Evolutionary conservation across 139 green algal species (phyloP).

Genomic region (Desmodesmus armatus): DNA sequence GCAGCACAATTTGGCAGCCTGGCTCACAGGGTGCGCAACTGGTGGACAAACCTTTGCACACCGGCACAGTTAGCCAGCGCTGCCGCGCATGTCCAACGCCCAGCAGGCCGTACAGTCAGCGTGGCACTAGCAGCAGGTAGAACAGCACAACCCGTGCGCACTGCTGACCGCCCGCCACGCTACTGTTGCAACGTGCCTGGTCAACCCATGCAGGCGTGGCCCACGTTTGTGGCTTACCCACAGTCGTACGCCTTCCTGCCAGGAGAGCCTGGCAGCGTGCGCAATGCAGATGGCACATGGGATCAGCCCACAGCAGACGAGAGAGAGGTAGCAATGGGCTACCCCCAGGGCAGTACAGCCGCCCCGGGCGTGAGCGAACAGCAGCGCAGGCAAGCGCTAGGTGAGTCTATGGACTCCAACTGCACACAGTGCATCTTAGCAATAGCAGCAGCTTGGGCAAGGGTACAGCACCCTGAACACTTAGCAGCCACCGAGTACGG

Average conservation of each 20-base stretch:
- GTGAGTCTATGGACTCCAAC: slow-evolving; percentile 1
- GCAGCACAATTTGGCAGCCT: slow-evolving; percentile 6
- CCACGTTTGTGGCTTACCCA: not conserved
- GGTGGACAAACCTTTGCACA: not conserved
- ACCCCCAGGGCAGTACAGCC: not conserved
- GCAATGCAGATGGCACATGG: not conserved
- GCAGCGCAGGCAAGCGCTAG: not conserved
- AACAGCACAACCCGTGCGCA: not conserved
- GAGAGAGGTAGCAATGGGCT: slow-evolving; percentile 5
- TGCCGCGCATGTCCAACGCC: not conserved
- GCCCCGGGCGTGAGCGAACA: not conserved
- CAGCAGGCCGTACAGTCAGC: not conserved
- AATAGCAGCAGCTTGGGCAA: not conserved
- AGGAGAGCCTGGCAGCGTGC: slow-evolving; percentile 6
- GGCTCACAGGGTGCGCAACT: not conserved
- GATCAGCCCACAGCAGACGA: slow-evolving; percentile 1
- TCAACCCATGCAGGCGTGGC: not conserved
- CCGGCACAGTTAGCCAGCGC: not conserved
- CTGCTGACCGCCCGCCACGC: not conserved
- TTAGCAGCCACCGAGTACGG: too few species aligned
- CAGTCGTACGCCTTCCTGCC: slow-evolving; percentile 6
- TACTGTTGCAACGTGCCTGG: slow-evolving; percentile 1
- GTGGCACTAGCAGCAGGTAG: not conserved
- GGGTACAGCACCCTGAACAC: too few species aligned
- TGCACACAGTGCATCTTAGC: slow-evolving; percentile 11